Conservation (phyloP, 345 rosid genomes). For the Zanthoxylum bungeanum region DNA sequence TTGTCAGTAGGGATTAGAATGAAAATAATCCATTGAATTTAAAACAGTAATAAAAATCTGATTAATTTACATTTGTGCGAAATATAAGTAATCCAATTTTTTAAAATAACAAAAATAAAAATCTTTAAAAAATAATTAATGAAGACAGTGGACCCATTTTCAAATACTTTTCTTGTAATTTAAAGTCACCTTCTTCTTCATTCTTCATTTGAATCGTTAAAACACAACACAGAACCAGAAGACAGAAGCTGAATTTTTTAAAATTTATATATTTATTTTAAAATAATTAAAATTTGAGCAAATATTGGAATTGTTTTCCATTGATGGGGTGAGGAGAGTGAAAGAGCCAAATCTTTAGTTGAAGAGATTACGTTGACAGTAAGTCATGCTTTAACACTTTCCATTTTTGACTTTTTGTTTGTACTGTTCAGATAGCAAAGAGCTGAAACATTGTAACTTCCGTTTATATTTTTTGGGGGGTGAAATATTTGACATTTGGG, state of each 20-base stretch:
- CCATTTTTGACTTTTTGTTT: slow-evolving; percentile 8
- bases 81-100: no score
- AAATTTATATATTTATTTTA: no score
- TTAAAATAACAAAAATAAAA: no score
- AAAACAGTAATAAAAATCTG: no score
- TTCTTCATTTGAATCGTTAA: background rate
- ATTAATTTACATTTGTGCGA: no score
- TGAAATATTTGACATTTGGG: background rate
- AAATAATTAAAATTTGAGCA: background rate
- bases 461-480: no score
- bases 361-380: slow-evolving; percentile 26
- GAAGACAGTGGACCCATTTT: slow-evolving; percentile 25
- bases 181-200: background rate
- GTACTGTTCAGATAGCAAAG: background rate
- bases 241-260: background rate
- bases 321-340: background rate
- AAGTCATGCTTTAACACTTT: slow-evolving; percentile 16
- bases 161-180: slow-evolving; percentile 14
- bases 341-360: slow-evolving; percentile 12
- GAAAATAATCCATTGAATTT: no score
- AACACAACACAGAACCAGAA: background rate
- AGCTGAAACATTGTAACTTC: background rate
- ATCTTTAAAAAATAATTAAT: no score
- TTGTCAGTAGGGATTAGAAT: no score
- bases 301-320: background rate